Evolutionary conservation across 2,329 filamentous ascomycete species (phyloP).

Genomic region (Dothiorella sarmentorum): DNA sequence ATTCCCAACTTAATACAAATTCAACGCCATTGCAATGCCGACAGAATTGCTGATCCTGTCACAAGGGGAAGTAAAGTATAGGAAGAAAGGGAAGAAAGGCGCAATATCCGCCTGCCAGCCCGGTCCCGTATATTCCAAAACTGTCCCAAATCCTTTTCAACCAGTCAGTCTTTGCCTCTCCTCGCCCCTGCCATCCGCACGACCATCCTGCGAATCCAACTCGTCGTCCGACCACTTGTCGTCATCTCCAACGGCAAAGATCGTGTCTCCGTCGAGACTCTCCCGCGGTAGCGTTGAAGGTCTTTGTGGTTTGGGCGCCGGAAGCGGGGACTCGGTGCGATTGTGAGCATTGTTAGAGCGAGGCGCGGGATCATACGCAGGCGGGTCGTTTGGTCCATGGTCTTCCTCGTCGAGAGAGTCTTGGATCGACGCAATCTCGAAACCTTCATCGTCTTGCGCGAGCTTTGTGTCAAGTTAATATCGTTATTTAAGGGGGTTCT

Average conservation of each 20-base stretch:
- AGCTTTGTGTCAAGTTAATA: slow-evolving; percentile 52
- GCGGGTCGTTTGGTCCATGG: slow-evolving; percentile 29
- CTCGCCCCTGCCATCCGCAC: slow-evolving; percentile 26
- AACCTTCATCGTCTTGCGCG: slow-evolving; percentile 96
- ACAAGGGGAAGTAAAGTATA: too few relatives aligned
- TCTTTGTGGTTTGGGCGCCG: slow-evolving; percentile 51
- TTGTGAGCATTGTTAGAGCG: slow-evolving; percentile 23
- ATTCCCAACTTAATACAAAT: too few relatives aligned
- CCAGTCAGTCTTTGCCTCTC: slow-evolving; percentile 29
- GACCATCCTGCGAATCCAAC: slow-evolving; percentile 39
- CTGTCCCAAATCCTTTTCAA: too few relatives aligned
- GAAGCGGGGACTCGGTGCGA: slow-evolving; percentile 46
- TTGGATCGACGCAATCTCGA: slow-evolving; percentile 91
- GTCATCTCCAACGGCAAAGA: slow-evolving; percentile 88
- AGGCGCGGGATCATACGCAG: slow-evolving; percentile 41
- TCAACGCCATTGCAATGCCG: too few relatives aligned
- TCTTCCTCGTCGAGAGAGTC: slow-evolving; percentile 67
- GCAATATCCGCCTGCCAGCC: too few relatives aligned
- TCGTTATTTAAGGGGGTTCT: neutral
- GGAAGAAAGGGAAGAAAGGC: too few relatives aligned
- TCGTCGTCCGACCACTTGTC: slow-evolving; percentile 82
- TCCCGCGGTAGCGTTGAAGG: slow-evolving; percentile 51
- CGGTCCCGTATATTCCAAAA: too few relatives aligned
- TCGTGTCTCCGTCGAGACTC: slow-evolving; percentile 82
- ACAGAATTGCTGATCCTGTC: too few relatives aligned